phyloP scores from a whole-genome alignment of 352 stramenopile genomes.

The Globisporangium viniferum region DNA sequence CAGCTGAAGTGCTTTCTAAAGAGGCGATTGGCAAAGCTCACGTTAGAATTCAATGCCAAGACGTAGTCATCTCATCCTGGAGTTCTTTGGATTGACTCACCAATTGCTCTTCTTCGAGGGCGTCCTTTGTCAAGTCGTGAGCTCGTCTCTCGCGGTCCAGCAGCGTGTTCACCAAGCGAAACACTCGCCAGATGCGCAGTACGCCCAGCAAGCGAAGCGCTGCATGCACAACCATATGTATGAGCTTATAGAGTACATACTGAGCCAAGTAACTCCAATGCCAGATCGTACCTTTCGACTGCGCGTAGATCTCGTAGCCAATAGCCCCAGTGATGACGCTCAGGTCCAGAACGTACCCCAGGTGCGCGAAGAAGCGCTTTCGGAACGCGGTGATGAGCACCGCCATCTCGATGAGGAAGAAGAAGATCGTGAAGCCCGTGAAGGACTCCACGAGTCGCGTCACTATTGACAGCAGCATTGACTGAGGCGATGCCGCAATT shows the following conservation, averaged over 20 bases:
- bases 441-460: constrained; percentile 48
- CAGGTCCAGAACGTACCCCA: constrained; percentile 58
- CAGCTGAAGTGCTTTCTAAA: constrained; percentile 42
- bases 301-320: constrained; percentile 39
- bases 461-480: constrained; percentile 10
- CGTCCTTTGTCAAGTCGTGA: constrained; percentile 33
- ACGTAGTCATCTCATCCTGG: neutral
- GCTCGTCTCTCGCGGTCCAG: constrained; percentile 42
- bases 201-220: constrained; percentile 43
- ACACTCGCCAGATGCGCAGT: constrained; percentile 55
- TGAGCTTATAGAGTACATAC: neutral
- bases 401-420: constrained; percentile 57
- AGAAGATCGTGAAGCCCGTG: constrained; percentile 52
- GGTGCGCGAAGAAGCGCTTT: constrained; percentile 45
- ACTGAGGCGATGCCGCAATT: neutral
- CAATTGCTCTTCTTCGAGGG: constrained; percentile 47
- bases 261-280: neutral
- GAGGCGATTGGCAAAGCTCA: neutral
- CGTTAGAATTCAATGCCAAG: neutral
- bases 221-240: constrained; percentile 19
- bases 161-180: constrained; percentile 50
- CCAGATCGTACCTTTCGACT: constrained; percentile 44
- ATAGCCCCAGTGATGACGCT: constrained; percentile 30
- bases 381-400: constrained; percentile 45
- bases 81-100: constrained; percentile 15